These are phyloP conservation scores for Fusarium abutilonis DNA, from an alignment of 2,329 filamentous ascomycete species.

Conservation along the genomic window DNA sequence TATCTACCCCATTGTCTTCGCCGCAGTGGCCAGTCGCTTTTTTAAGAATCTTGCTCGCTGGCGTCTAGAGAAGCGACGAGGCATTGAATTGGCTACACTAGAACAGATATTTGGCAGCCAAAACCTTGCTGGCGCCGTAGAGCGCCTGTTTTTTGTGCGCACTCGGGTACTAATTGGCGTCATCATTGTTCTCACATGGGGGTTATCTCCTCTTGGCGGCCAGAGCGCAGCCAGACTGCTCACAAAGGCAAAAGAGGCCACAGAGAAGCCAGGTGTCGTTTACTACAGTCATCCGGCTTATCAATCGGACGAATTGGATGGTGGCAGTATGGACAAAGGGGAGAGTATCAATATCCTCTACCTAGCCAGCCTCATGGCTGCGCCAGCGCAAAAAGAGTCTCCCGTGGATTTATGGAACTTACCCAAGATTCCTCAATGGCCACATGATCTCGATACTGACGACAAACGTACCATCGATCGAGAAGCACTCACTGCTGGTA, in stretches of 20 bases:
- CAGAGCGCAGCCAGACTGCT: slow-evolving; percentile 16
- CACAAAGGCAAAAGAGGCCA: neutral
- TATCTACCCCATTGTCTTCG: slow-evolving; percentile 25
- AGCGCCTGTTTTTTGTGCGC: slow-evolving; percentile 13
- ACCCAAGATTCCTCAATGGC: slow-evolving; percentile 19
- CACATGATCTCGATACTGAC: neutral
- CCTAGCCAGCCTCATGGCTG: neutral
- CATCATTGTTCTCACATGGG: slow-evolving; percentile 5
- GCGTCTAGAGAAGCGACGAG: slow-evolving; percentile 9
- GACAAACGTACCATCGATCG: neutral
- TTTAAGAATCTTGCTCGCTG: slow-evolving; percentile 18
- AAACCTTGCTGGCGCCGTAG: slow-evolving; percentile 14
- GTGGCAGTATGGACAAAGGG: too few species aligned
- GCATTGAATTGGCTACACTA: slow-evolving; percentile 9
- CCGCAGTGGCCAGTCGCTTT: slow-evolving; percentile 14
- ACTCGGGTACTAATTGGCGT: neutral
- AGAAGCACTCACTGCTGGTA: neutral
- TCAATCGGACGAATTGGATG: neutral
- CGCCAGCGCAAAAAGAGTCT: neutral
- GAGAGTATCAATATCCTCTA: slow-evolving; percentile 2
- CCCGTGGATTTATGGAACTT: slow-evolving; percentile 15
- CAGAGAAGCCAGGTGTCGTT: neutral
- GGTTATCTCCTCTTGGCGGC: slow-evolving; percentile 17
- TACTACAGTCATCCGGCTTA: slow-evolving; percentile 8
- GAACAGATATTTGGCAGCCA: slow-evolving; percentile 30